These are phyloP conservation scores for Mrakia gelida DNA, from an alignment of 768 basidiomycete genomes.

Conservation along the genomic window DNA sequence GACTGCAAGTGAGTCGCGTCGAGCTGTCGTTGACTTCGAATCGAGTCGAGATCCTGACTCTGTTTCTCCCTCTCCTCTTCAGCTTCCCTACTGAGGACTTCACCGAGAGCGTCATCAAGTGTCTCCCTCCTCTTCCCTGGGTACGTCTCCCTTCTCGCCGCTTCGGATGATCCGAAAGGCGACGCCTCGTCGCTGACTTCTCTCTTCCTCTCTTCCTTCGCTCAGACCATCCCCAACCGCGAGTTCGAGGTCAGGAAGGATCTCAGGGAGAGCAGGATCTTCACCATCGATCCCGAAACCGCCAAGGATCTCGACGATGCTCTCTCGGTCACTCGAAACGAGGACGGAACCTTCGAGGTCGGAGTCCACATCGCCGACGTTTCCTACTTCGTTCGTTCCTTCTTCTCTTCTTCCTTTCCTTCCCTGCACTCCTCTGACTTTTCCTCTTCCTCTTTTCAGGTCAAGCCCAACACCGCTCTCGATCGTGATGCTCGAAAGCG, in stretches of 20 bases:
- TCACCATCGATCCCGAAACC: constrained; percentile 85
- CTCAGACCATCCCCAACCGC: constrained; percentile 71
- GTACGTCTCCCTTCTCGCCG: constrained; percentile 48
- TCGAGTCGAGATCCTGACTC: not conserved
- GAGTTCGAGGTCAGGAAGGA: constrained; percentile 86
- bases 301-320: constrained; percentile 96
- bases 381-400: constrained; percentile 87
- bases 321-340: constrained; percentile 77
- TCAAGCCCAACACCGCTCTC: constrained; percentile 65
- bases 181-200: not conserved
- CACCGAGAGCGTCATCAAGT: constrained; percentile 88
- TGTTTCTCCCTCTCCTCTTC: not conserved
- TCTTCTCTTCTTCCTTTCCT: not conserved
- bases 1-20: constrained; percentile 71
- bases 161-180: constrained; percentile 19
- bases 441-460: not conserved
- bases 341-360: constrained; percentile 87
- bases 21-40: not conserved
- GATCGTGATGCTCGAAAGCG: constrained; percentile 97
- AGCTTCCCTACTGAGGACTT: constrained; percentile 65
- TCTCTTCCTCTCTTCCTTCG: not conserved
- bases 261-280: constrained; percentile 73
- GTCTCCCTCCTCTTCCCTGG: constrained; percentile 94
- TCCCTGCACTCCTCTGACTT: not conserved
- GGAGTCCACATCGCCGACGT: constrained; percentile 97